Evolutionary conservation across 208 protist genomes (phyloP).

Genomic region (Trypanosoma conorhini): DNA sequence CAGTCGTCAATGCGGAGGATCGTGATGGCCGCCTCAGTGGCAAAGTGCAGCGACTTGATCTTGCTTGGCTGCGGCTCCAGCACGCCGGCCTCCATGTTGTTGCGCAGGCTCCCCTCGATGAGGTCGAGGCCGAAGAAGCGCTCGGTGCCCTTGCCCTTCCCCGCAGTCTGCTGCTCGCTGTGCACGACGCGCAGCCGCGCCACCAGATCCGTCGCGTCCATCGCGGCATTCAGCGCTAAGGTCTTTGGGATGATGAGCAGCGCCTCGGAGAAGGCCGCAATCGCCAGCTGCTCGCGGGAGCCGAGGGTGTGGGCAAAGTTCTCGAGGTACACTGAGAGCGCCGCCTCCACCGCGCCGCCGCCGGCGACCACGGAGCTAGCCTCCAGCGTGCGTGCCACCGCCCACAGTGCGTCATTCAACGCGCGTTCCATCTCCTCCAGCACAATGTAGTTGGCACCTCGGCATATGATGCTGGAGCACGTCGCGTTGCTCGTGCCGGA

Average conservation of each 20-base stretch:
- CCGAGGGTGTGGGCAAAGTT: conserved; percentile 96
- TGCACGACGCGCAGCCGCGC: conserved; percentile 98
- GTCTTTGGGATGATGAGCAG: conserved; percentile 99
- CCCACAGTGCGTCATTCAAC: conserved; percentile 99
- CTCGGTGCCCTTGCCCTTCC: conserved; percentile 41
- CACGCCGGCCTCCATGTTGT: conserved; percentile 98
- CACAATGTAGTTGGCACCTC: conserved; percentile 98
- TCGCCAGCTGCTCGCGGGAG: conserved; percentile 98
- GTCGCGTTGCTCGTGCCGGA: conserved; percentile 78
- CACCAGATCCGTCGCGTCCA: conserved; percentile 99
- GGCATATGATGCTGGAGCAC: conserved; percentile 97
- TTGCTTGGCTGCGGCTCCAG: conserved; percentile 99
- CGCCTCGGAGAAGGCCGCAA: conserved; percentile 98
- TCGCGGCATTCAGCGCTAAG: conserved; percentile 98
- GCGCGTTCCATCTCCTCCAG: conserved; percentile 98
- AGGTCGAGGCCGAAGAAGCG: conserved; percentile 96
- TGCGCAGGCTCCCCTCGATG: conserved; percentile 91
- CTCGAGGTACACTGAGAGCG: conserved; percentile 98
- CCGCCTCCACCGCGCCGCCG: conserved; percentile 98
- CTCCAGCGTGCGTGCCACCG: conserved; percentile 98
- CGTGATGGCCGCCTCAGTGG: conserved; percentile 99
- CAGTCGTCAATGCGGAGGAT: conserved; percentile 99
- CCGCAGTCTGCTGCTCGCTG: conserved; percentile 63
- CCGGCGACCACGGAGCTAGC: conserved; percentile 97
- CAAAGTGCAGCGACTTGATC: conserved; percentile 99